phyloP scores from a whole-genome alignment of 2,329 filamentous ascomycete genomes.

The Scedosporium boydii region DNA sequence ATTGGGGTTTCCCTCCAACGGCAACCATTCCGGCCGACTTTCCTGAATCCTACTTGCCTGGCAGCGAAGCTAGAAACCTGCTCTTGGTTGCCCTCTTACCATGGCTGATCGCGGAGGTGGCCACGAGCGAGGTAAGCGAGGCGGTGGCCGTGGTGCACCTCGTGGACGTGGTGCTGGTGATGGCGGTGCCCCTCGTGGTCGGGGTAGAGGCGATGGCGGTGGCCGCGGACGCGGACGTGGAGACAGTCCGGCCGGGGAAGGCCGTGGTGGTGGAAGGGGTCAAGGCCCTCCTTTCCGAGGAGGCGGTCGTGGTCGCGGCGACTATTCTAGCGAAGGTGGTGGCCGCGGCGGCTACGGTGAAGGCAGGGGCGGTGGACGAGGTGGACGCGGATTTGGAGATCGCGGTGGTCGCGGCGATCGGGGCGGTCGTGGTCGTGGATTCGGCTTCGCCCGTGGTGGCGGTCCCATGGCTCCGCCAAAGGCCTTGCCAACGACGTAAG shows the following conservation, averaged over 20 bases:
- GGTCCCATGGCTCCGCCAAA: conserved; percentile 10
- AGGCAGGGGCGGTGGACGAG: conserved; percentile 8
- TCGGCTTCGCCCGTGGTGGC: conserved; percentile 11
- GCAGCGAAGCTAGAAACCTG: too few species aligned
- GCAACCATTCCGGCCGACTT: too few species aligned
- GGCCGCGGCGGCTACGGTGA: conserved; percentile 12
- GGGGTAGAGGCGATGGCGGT: conserved; percentile 12
- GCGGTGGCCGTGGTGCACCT: conserved; percentile 7
- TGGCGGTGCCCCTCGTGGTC: conserved; percentile 12
- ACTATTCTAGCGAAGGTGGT: conserved; percentile 10
- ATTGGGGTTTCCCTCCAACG: too few species aligned
- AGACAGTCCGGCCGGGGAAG: conserved; percentile 8
- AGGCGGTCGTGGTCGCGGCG: conserved; percentile 13
- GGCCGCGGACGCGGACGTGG: conserved; percentile 9
- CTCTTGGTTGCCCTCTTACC: background rate
- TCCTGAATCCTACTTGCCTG: too few species aligned
- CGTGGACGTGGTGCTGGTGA: conserved; percentile 12
- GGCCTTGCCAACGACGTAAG: conserved; percentile 13
- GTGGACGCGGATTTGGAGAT: conserved; percentile 15
- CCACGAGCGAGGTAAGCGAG: background rate
- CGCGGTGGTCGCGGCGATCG: conserved; percentile 13
- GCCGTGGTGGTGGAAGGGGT: conserved; percentile 15
- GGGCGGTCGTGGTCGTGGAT: conserved; percentile 10
- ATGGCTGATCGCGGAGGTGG: background rate
- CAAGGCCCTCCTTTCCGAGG: conserved; percentile 7